phyloP scores from a whole-genome alignment of 192 early-diverging fungal species.

The Polychytrium aggregatum region DNA sequence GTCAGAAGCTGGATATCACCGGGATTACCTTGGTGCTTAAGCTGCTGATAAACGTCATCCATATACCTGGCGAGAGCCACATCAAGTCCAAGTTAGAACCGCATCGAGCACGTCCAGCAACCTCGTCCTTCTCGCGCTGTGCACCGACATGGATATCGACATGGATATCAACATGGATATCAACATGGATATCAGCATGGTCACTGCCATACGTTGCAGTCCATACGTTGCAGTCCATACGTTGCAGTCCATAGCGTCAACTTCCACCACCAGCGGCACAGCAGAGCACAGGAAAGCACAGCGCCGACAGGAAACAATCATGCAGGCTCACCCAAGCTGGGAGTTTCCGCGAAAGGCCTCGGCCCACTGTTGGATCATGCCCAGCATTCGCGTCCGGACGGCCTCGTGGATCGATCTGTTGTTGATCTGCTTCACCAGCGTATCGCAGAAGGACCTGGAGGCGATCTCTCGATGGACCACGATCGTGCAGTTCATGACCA shows the following conservation, averaged over 20 bases:
- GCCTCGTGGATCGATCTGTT: conserved; percentile 67
- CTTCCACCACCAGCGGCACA: too few relatives aligned
- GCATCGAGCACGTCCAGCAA: too few relatives aligned
- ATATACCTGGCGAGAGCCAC: too few relatives aligned
- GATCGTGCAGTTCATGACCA: conserved; percentile 84
- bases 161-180: too few relatives aligned
- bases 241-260: background rate
- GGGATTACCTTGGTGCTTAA: conserved; percentile 36
- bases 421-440: conserved; percentile 61
- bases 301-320: background rate
- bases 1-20: background rate
- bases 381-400: conserved; percentile 69
- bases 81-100: too few relatives aligned
- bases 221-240: background rate
- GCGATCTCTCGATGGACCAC: conserved; percentile 72
- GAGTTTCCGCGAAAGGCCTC: conserved; percentile 81
- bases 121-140: too few relatives aligned
- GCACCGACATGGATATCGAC: too few relatives aligned
- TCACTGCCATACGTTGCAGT: background rate
- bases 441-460: conserved; percentile 72
- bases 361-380: conserved; percentile 85
- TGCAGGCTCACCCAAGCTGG: conserved; percentile 60
- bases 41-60: conserved; percentile 25
- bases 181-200: too few relatives aligned
- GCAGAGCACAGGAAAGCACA: background rate